These are phyloP conservation scores for Eragrostis nindensis DNA, from an alignment of 176 grass and related monocot species.

Conservation along the genomic window DNA sequence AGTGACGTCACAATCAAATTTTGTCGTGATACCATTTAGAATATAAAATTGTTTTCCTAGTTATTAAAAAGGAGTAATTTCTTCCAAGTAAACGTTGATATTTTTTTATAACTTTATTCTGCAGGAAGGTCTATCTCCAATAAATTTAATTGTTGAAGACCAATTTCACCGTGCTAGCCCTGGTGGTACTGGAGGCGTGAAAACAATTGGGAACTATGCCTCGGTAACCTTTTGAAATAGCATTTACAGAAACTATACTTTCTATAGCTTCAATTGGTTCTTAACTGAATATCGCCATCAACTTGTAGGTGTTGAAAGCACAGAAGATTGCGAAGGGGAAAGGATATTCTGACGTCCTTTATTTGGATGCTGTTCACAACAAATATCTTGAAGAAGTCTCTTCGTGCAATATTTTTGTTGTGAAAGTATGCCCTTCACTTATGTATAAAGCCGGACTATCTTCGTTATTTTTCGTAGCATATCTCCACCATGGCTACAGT, in stretches of 20 bases:
- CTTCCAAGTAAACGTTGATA: constrained; percentile 10
- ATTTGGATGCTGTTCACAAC: constrained; percentile 82
- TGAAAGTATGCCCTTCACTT: constrained; percentile 67
- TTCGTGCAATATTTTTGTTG: constrained; percentile 88
- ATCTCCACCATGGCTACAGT: constrained; percentile 9
- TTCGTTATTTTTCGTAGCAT: constrained; percentile 1
- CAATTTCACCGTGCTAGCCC: constrained; percentile 79
- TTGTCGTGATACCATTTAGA: neutral
- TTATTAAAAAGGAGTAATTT: neutral
- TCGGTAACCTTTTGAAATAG: constrained; percentile 53
- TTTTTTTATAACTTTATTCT: constrained; percentile 37
- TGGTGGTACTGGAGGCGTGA: constrained; percentile 93
- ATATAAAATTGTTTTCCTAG: neutral
- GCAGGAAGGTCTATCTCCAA: constrained; percentile 87
- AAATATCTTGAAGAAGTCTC: constrained; percentile 96
- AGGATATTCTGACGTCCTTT: constrained; percentile 92
- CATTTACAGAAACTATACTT: constrained; percentile 3
- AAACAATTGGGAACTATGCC: constrained; percentile 95
- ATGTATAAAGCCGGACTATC: neutral
- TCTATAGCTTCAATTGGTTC: constrained; percentile 1
- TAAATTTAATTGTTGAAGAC: constrained; percentile 91
- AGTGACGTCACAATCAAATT: neutral
- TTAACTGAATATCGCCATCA: constrained; percentile 19
- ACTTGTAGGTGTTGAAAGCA: constrained; percentile 76
- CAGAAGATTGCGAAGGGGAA: constrained; percentile 81